These are phyloP conservation scores for Auriscalpium vulgare DNA, from an alignment of 768 basidiomycete genomes.

Conservation along the genomic window DNA sequence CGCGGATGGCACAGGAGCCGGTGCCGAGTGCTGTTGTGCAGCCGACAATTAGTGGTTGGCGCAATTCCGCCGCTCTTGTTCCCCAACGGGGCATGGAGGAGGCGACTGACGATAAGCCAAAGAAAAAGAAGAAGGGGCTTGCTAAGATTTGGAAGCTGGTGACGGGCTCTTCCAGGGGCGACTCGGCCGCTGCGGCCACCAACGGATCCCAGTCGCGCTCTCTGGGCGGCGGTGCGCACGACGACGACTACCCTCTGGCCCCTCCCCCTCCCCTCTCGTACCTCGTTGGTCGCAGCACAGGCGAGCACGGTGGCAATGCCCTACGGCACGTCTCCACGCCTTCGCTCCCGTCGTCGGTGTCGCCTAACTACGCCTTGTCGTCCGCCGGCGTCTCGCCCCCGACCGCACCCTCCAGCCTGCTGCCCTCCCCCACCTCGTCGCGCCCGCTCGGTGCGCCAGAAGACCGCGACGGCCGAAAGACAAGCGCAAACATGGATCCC, in stretches of 20 bases:
- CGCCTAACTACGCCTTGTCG: conserved; percentile 45
- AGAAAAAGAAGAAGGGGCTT: conserved; percentile 73
- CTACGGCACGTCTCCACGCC: conserved; percentile 62
- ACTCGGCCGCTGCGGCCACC: conserved; percentile 27
- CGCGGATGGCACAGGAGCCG: conserved; percentile 13
- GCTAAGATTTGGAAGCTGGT: conserved; percentile 79
- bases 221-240: conserved; percentile 30
- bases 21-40: conserved; percentile 2
- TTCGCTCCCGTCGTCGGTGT: conserved; percentile 53
- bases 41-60: conserved; percentile 20
- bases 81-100: conserved; percentile 16
- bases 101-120: conserved; percentile 33
- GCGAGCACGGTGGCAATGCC: conserved; percentile 38
- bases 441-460: conserved; percentile 54
- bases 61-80: not conserved
- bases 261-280: conserved; percentile 91
- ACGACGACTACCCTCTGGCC: conserved; percentile 71
- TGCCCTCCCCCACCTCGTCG: conserved; percentile 72
- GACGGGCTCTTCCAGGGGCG: conserved; percentile 41
- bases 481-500: conserved; percentile 31
- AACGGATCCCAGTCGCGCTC: conserved; percentile 30
- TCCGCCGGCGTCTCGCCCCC: conserved; percentile 64
- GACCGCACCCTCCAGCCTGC: conserved; percentile 65
- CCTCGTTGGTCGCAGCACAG: conserved; percentile 54
- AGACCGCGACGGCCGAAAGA: conserved; percentile 34